Percentiles rank a stretch among this genome's conserved stretches.
Conservation (phyloP, 768 basidiomycete genomes). For the Agaricus subrufescens region DNA sequence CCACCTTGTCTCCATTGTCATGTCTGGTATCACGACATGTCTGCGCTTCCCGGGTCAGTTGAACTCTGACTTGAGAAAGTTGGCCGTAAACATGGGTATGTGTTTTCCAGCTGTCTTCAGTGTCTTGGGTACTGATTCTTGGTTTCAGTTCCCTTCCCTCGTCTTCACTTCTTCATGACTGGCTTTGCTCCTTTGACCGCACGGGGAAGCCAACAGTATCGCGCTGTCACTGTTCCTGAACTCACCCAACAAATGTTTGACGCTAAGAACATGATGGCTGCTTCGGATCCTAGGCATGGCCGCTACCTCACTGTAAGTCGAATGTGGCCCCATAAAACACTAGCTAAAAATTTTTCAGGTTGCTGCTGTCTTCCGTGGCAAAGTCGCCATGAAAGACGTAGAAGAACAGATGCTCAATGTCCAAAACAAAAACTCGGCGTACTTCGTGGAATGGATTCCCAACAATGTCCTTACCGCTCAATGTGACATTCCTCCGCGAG, state of each 20-base stretch:
- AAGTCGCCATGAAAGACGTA: slow-evolving; percentile 99
- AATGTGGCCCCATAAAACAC: not conserved
- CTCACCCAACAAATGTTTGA: slow-evolving; percentile 99
- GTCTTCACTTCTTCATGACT: slow-evolving; percentile 99
- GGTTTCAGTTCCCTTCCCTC: slow-evolving; percentile 87
- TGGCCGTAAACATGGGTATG: slow-evolving; percentile 98
- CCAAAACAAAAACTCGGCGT: slow-evolving; percentile 95
- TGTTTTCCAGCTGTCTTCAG: slow-evolving; percentile 12
- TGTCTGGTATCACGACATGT: slow-evolving; percentile 98
- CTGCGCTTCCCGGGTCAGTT: slow-evolving; percentile 99
- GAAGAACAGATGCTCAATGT: slow-evolving; percentile 99
- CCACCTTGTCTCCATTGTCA: slow-evolving; percentile 95
- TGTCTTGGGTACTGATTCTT: not conserved
- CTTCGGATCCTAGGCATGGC: slow-evolving; percentile 93
- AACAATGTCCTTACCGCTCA: slow-evolving; percentile 98
- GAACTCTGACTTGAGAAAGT: slow-evolving; percentile 96
- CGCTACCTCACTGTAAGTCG: slow-evolving; percentile 87
- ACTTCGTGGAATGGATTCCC: slow-evolving; percentile 99
- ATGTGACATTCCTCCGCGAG: slow-evolving; percentile 95
- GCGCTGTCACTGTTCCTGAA: slow-evolving; percentile 95
- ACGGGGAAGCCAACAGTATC: slow-evolving; percentile 91
- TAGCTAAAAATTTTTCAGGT: slow-evolving; percentile 37
- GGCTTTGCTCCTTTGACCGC: slow-evolving; percentile 94
- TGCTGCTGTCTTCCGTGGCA: slow-evolving; percentile 97
- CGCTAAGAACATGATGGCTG: slow-evolving; percentile 99